These are phyloP conservation scores for Millerago galiae DNA, from an alignment of 805 yeast species.

Conservation along the genomic window DNA sequence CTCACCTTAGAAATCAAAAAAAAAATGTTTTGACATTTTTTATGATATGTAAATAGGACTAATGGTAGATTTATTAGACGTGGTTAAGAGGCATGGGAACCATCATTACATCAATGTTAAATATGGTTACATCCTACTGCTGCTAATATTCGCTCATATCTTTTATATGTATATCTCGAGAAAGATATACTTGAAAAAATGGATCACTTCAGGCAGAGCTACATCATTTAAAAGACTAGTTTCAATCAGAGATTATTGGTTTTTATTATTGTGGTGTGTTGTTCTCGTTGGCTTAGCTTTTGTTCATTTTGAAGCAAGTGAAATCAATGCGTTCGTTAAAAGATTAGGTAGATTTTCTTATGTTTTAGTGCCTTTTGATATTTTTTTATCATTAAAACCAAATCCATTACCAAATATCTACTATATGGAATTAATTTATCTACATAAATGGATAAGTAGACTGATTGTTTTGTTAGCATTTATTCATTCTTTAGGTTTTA, in stretches of 20 bases:
- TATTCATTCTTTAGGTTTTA: conserved; percentile 48
- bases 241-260: conserved; percentile 29
- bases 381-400: conserved; percentile 52
- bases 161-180: conserved; percentile 29
- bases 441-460: conserved; percentile 73
- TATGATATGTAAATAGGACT: neutral
- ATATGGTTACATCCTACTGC: conserved; percentile 51
- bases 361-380: conserved; percentile 50
- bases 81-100: conserved; percentile 38
- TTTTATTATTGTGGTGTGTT: conserved; percentile 30
- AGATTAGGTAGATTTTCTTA: conserved; percentile 59
- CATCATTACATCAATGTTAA: conserved; percentile 52
- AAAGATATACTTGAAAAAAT: conserved; percentile 26
- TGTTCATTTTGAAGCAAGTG: conserved; percentile 29
- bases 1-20: neutral
- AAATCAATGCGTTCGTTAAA: conserved; percentile 36
- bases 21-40: neutral
- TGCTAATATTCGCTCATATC: conserved; percentile 36
- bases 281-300: conserved; percentile 27
- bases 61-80: neutral
- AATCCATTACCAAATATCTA: conserved; percentile 38
- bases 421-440: conserved; percentile 46
- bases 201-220: conserved; percentile 36
- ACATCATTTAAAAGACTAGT: conserved; percentile 28
- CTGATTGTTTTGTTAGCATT: conserved; percentile 38